phyloP scores from a whole-genome alignment of 1,284 basidiomycete genomes.

The Erythrobasidium hasegawianum region DNA sequence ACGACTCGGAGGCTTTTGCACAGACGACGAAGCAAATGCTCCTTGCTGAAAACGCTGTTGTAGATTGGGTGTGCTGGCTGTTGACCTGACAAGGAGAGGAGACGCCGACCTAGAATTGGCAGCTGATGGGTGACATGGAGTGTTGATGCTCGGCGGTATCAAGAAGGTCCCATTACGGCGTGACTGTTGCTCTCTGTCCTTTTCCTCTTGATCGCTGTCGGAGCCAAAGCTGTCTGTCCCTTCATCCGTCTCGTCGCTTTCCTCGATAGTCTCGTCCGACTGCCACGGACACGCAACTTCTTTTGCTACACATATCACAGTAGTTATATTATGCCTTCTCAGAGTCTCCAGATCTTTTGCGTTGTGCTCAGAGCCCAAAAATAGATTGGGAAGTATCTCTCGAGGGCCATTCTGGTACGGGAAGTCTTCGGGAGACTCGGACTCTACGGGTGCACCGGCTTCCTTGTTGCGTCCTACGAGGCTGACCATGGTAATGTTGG shows the following conservation, averaged over 20 bases:
- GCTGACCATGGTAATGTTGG: slow-evolving; percentile 7
- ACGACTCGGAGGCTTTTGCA: background rate
- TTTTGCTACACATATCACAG: slow-evolving; percentile 93
- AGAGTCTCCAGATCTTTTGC: slow-evolving; percentile 71
- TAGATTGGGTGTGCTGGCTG: slow-evolving; percentile 66
- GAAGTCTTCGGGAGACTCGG: slow-evolving; percentile 40
- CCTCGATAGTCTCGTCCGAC: slow-evolving; percentile 34
- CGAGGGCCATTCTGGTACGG: slow-evolving; percentile 83
- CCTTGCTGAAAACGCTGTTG: slow-evolving; percentile 43
- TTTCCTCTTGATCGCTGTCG: background rate
- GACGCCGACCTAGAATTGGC: background rate
- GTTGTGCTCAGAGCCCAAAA: slow-evolving; percentile 91
- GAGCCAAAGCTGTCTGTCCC: background rate
- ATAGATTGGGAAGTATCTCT: slow-evolving; percentile 82
- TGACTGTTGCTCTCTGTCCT: background rate
- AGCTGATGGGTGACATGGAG: background rate
- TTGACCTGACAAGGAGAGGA: slow-evolving; percentile 50
- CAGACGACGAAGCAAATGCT: background rate
- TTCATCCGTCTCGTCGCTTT: slow-evolving; percentile 12
- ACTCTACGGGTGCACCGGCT: slow-evolving; percentile 25
- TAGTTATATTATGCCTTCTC: slow-evolving; percentile 67
- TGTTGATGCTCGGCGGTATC: background rate
- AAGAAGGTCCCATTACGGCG: background rate
- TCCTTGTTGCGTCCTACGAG: slow-evolving; percentile 27
- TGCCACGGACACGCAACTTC: slow-evolving; percentile 71